phyloP scores from a whole-genome alignment of 441 rosid genomes.

The Euphorbia corollata region DNA sequence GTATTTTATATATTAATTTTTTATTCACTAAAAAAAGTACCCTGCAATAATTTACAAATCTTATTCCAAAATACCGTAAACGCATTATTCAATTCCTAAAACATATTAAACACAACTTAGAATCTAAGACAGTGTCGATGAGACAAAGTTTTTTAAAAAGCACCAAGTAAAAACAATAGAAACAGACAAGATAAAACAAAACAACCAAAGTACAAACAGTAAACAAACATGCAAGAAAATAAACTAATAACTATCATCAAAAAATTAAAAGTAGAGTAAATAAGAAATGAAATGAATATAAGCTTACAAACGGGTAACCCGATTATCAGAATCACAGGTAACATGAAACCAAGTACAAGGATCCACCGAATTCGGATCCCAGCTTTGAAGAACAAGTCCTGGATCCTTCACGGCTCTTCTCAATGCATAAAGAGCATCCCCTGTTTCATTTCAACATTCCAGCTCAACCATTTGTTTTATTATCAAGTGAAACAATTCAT shows the following conservation, averaged over 20 bases:
- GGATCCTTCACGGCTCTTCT: slow-evolving; percentile 28
- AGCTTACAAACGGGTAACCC: slow-evolving; percentile 23
- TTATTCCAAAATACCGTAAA: too few relatives aligned
- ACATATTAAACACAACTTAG: background rate
- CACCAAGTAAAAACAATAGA: background rate
- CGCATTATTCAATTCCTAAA: background rate
- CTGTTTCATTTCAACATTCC: slow-evolving; percentile 12
- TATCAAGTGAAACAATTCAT: background rate
- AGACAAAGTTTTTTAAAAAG: background rate
- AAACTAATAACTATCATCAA: background rate
- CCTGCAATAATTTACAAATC: too few relatives aligned
- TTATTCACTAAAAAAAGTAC: too few relatives aligned
- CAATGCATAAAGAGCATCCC: slow-evolving; percentile 29
- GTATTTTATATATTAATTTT: too few relatives aligned
- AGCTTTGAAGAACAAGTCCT: slow-evolving; percentile 25
- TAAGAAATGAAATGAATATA: background rate
- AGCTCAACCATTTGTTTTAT: background rate
- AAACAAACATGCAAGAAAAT: background rate
- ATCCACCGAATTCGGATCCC: slow-evolving; percentile 34
- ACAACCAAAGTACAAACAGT: background rate
- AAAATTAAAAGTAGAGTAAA: background rate
- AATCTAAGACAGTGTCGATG: background rate
- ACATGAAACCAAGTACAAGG: slow-evolving; percentile 46
- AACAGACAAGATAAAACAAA: background rate
- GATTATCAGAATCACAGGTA: slow-evolving; percentile 25